Conservation (phyloP, 495 filamentous ascomycete genomes). For the Penicillium paradoxum region DNA sequence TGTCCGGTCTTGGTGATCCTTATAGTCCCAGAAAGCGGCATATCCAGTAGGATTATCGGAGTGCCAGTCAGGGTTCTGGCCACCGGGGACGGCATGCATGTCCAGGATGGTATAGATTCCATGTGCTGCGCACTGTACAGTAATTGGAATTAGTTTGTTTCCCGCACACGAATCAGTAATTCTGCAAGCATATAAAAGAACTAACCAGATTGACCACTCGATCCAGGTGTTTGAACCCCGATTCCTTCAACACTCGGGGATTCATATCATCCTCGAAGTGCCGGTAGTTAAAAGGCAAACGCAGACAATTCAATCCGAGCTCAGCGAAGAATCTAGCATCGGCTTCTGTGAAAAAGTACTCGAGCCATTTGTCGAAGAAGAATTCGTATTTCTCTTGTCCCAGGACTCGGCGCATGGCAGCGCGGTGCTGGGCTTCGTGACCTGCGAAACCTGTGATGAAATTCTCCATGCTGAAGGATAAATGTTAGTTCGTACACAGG, state of each 20-base stretch:
- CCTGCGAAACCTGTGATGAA: constrained; percentile 65
- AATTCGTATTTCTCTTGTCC: constrained; percentile 45
- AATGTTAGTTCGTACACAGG: background rate
- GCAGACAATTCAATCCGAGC: constrained; percentile 57
- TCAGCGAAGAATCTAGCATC: constrained; percentile 59
- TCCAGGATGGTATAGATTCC: constrained; percentile 60
- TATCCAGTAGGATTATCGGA: constrained; percentile 50
- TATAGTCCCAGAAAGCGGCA: constrained; percentile 61
- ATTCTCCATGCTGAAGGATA: constrained; percentile 53
- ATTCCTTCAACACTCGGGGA: constrained; percentile 51
- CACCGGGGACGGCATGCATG: constrained; percentile 59
- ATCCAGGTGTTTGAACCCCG: constrained; percentile 57
- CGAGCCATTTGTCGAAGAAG: constrained; percentile 50
- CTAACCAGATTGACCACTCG: constrained; percentile 48
- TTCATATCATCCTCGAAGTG: constrained; percentile 63
- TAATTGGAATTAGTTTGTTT: background rate
- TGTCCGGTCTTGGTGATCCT: constrained; percentile 55
- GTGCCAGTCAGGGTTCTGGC: constrained; percentile 65
- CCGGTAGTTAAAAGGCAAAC: constrained; percentile 60
- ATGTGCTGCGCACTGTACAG: constrained; percentile 43
- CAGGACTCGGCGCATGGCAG: constrained; percentile 50
- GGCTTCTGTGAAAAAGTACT: constrained; percentile 58
- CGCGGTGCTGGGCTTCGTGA: constrained; percentile 53
- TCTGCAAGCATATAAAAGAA: no score
- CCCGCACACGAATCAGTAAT: no score